A percentile compares a stretch with the other conserved stretches of the same genome.
Conservation (phyloP, 129 eudicot species). For the Escallonia rubra region DNA sequence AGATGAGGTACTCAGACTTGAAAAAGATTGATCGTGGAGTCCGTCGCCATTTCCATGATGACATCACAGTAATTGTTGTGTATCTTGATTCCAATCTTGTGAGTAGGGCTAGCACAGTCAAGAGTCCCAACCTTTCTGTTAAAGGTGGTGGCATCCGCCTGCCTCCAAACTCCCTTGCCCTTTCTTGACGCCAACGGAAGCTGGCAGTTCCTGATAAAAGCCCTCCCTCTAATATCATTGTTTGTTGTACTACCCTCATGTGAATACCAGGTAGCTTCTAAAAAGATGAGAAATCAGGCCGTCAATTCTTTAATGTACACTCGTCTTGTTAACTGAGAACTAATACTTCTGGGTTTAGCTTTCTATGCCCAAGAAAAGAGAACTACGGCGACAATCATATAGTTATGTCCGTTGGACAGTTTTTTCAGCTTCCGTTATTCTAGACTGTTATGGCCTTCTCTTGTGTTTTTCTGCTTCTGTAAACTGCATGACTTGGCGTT, state of each 20-base stretch:
- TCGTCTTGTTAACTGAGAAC: conserved; percentile 26
- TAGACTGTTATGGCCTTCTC: background rate
- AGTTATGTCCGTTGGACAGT: conserved; percentile 10
- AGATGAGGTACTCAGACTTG: conserved; percentile 89
- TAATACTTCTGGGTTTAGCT: conserved; percentile 21
- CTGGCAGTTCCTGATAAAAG: conserved; percentile 20
- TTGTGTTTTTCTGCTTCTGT: background rate
- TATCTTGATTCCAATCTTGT: conserved; percentile 74
- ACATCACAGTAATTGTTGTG: conserved; percentile 71
- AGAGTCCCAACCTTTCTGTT: conserved; percentile 55
- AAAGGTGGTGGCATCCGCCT: conserved; percentile 68
- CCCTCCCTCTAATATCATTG: conserved; percentile 18
- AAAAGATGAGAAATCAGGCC: conserved; percentile 7
- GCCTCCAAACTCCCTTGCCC: conserved; percentile 55
- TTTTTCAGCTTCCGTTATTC: conserved; percentile 6
- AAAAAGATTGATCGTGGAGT: conserved; percentile 92
- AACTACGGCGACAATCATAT: conserved; percentile 17
- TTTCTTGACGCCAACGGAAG: conserved; percentile 31
- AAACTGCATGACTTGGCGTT: background rate
- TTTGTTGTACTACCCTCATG: conserved; percentile 29
- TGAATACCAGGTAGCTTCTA: conserved; percentile 37
- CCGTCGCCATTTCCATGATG: conserved; percentile 93
- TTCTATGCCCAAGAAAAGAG: conserved; percentile 17
- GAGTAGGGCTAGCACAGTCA: conserved; percentile 56
- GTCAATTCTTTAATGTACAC: conserved; percentile 33